Conservation (phyloP, 116 monocot species). For the Posidonia oceanica region DNA sequence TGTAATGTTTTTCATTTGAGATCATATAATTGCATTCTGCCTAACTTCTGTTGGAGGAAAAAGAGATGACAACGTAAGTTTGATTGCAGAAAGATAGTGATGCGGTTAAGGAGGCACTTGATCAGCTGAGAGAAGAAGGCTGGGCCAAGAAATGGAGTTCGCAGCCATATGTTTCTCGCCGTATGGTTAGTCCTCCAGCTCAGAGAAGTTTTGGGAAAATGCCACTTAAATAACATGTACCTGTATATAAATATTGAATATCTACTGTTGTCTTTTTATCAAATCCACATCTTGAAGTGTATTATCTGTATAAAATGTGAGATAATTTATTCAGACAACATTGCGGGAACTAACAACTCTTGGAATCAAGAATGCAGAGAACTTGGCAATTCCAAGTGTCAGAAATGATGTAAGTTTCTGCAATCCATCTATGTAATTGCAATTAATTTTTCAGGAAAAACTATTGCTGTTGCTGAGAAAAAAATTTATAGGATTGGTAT, state of each 20-base stretch:
- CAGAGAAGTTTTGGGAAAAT: not conserved
- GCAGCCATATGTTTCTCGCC: constrained; percentile 95
- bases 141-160: constrained; percentile 97
- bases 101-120: constrained; percentile 63
- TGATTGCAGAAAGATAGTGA: constrained; percentile 60
- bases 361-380: constrained; percentile 93
- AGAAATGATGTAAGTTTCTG: constrained; percentile 76
- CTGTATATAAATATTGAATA: not conserved
- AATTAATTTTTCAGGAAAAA: too few species aligned
- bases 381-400: constrained; percentile 89
- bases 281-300: not conserved
- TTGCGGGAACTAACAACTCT: constrained; percentile 79
- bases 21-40: not conserved
- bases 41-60: not conserved
- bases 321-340: constrained; percentile 42
- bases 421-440: not conserved
- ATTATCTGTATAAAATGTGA: constrained; percentile 1
- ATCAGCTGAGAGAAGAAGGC: constrained; percentile 58
- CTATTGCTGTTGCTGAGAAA: too few species aligned
- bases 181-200: constrained; percentile 62
- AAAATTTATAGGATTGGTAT: too few species aligned
- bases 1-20: not conserved
- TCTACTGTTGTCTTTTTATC: not conserved
- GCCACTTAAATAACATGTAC: not conserved
- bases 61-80: not conserved